Conservation (phyloP, 2,329 filamentous ascomycete species). For the Lasiodiplodia sp. region DNA sequence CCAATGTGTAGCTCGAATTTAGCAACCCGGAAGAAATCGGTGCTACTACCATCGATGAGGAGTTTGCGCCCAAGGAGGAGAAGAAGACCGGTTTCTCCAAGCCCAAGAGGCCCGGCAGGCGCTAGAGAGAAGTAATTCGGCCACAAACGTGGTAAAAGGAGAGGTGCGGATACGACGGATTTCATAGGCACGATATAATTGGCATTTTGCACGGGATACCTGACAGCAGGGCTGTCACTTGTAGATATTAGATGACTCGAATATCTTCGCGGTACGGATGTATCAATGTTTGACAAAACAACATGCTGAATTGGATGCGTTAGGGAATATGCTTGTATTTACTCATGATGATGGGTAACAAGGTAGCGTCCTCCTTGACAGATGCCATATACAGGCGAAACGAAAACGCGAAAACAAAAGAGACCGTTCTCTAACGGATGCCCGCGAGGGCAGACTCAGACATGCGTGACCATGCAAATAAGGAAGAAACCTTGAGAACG, state of each 20-base stretch:
- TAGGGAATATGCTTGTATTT: background rate
- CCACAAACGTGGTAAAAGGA: background rate
- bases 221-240: constrained; percentile 19
- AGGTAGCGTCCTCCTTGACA: background rate
- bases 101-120: constrained; percentile 78
- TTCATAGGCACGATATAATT: background rate
- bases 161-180: too few species aligned
- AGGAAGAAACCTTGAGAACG: background rate
- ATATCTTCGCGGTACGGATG: background rate
- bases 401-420: background rate
- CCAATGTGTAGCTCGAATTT: constrained; percentile 52
- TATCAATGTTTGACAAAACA: background rate
- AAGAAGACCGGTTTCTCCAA: constrained; percentile 74
- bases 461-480: background rate
- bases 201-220: constrained; percentile 18
- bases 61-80: constrained; percentile 72
- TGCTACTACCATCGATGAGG: constrained; percentile 68
- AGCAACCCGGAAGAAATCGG: constrained; percentile 40
- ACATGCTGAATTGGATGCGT: background rate
- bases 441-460: background rate
- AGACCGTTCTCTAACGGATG: background rate
- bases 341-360: background rate
- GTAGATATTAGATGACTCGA: constrained; percentile 14
- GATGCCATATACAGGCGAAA: background rate
- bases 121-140: constrained; percentile 35